Evolutionary conservation across 352 stramenopile genomes (phyloP).

Genomic region (Thalassiosira exigua): DNA sequence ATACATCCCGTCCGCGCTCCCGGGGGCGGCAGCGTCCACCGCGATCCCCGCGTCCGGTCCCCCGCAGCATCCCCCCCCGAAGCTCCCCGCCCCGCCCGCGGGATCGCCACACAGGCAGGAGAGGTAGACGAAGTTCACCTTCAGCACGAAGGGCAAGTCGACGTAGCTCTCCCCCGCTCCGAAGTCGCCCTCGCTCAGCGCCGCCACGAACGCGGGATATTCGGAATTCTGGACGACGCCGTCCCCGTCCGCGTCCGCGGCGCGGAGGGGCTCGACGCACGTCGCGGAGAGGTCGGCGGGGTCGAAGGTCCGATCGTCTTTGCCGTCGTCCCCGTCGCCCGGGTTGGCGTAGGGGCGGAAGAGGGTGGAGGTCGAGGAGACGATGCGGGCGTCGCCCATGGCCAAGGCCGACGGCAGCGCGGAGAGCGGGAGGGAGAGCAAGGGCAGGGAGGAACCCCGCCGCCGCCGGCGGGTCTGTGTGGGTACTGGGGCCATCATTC

Average conservation of each 20-base stretch:
- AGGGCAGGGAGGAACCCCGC: too few species aligned
- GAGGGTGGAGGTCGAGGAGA: too few species aligned
- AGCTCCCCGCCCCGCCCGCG: constrained; percentile 6
- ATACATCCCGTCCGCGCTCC: constrained; percentile 33
- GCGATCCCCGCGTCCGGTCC: constrained; percentile 44
- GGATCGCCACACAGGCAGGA: constrained; percentile 65
- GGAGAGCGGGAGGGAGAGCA: too few species aligned
- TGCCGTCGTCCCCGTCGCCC: too few species aligned
- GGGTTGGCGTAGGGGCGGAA: too few species aligned
- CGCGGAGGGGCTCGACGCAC: constrained; percentile 62
- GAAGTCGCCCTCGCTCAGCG: constrained; percentile 50
- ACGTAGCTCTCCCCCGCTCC: constrained; percentile 35
- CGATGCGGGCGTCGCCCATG: too few species aligned
- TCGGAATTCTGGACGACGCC: constrained; percentile 58
- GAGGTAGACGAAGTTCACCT: constrained; percentile 74
- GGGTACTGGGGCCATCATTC: too few species aligned
- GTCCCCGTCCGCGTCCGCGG: constrained; percentile 66
- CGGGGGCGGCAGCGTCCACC: constrained; percentile 17
- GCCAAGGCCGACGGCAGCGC: too few species aligned
- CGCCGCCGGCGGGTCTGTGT: too few species aligned
- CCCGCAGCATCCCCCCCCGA: constrained; percentile 10
- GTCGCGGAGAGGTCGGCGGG: constrained; percentile 28
- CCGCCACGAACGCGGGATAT: constrained; percentile 64
- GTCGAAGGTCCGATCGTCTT: constrained; percentile 42
- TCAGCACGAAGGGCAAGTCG: constrained; percentile 64